Conservation (phyloP, 176 grass and related monocot species). For the Oryza officinalis region DNA sequence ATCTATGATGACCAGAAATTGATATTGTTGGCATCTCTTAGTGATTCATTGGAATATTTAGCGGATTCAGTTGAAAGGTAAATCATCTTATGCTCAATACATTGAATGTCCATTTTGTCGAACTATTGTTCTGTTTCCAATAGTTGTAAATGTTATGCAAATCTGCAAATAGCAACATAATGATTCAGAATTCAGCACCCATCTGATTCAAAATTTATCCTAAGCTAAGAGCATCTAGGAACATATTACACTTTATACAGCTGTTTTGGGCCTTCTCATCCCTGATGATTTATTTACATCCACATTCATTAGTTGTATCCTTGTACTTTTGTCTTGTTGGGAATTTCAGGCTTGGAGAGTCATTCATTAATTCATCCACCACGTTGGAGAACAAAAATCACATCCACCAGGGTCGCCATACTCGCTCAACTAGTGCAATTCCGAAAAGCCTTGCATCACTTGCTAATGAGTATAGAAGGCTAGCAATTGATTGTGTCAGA, state of each 20-base stretch:
- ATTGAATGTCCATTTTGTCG: constrained; percentile 18
- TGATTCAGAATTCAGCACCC: not conserved
- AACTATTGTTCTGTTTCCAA: not conserved
- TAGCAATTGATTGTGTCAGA: constrained; percentile 91
- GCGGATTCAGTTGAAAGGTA: constrained; percentile 99
- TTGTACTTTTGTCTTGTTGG: constrained; percentile 11
- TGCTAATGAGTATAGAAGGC: constrained; percentile 83
- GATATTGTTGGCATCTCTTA: constrained; percentile 91
- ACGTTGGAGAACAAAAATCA: constrained; percentile 43
- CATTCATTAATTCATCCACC: constrained; percentile 57
- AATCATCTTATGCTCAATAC: constrained; percentile 27
- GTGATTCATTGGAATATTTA: constrained; percentile 94
- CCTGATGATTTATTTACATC: not conserved
- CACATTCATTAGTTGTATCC: not conserved
- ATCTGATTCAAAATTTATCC: constrained; percentile 10
- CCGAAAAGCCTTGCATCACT: constrained; percentile 75
- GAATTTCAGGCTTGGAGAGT: constrained; percentile 73
- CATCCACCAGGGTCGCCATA: constrained; percentile 47
- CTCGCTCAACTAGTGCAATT: constrained; percentile 64
- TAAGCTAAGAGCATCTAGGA: constrained; percentile 7
- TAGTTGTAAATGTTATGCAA: not conserved
- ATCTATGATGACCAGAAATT: constrained; percentile 97
- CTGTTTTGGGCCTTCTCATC: constrained; percentile 22
- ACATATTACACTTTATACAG: not conserved
- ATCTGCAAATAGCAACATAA: constrained; percentile 1